A percentile compares a stretch with the other conserved stretches of the same genome.
Conservation (phyloP, 2,329 filamentous ascomycete species). For the Botrytis aclada region DNA sequence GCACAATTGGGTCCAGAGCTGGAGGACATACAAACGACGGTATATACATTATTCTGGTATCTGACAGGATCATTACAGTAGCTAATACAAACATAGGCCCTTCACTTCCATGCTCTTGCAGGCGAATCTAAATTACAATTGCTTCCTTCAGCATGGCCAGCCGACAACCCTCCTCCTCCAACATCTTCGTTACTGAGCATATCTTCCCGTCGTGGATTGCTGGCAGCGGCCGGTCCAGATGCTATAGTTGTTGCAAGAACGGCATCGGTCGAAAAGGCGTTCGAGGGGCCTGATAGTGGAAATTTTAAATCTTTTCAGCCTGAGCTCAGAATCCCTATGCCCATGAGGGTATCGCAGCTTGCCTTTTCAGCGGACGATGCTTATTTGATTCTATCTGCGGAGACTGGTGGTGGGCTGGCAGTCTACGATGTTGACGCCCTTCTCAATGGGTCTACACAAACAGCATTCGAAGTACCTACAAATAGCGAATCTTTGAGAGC, state of each 20-base stretch:
- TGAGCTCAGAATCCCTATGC: slow-evolving; percentile 68
- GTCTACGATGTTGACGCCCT: slow-evolving; percentile 76
- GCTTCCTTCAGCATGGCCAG: slow-evolving; percentile 74
- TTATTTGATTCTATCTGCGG: slow-evolving; percentile 77
- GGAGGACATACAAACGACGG: slow-evolving; percentile 78
- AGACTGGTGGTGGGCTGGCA: slow-evolving; percentile 75
- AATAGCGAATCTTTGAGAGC: slow-evolving; percentile 70
- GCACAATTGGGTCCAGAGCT: slow-evolving; percentile 62
- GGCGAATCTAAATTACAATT: slow-evolving; percentile 79
- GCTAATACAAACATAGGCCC: slow-evolving; percentile 46
- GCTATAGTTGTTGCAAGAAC: slow-evolving; percentile 73
- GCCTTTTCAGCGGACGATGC: slow-evolving; percentile 88
- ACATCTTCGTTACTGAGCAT: slow-evolving; percentile 82
- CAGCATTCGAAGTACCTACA: slow-evolving; percentile 73
- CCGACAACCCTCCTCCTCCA: slow-evolving; percentile 60
- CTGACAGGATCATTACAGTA: not conserved
- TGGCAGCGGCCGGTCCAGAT: slow-evolving; percentile 85
- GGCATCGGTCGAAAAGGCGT: slow-evolving; percentile 72
- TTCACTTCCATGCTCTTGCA: slow-evolving; percentile 78
- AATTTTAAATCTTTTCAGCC: slow-evolving; percentile 70
- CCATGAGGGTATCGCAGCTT: slow-evolving; percentile 78
- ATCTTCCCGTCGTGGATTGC: slow-evolving; percentile 72
- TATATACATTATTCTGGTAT: slow-evolving; percentile 40
- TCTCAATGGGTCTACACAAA: slow-evolving; percentile 60
- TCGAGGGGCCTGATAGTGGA: slow-evolving; percentile 58